phyloP scores from a whole-genome alignment of 169 alveolate genomes.

The Toxoplasma gondii region DNA sequence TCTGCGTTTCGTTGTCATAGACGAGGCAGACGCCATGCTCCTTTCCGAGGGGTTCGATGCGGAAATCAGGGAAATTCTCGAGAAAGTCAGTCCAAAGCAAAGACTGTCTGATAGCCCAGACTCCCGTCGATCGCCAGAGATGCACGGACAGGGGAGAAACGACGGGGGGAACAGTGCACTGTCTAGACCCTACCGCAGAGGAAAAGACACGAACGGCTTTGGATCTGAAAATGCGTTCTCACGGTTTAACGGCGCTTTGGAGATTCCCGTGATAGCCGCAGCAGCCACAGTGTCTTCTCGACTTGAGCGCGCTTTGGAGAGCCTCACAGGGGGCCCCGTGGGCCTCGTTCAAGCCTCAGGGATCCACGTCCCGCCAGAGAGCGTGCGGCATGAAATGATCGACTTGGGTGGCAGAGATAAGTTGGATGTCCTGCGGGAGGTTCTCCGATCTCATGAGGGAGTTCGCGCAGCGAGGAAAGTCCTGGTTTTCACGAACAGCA shows the following conservation, averaged over 20 bases:
- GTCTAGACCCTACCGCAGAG: neutral
- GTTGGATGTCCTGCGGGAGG: slow-evolving; percentile 42
- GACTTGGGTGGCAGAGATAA: slow-evolving; percentile 51
- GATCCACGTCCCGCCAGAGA: slow-evolving; percentile 16
- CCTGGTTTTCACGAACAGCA: slow-evolving; percentile 60
- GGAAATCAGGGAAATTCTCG: neutral
- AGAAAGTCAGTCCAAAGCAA: neutral
- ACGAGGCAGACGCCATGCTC: slow-evolving; percentile 60
- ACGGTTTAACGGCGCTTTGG: neutral
- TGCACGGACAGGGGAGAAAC: neutral
- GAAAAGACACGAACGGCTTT: no score
- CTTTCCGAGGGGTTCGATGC: neutral
- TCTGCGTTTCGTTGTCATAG: slow-evolving; percentile 55
- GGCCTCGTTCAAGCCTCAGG: neutral
- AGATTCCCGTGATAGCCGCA: neutral
- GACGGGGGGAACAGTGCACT: neutral
- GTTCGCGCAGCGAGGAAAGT: slow-evolving; percentile 48
- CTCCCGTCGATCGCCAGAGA: neutral
- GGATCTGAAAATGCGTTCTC: no score
- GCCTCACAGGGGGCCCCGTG: neutral
- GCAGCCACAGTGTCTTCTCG: slow-evolving; percentile 21
- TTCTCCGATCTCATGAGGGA: slow-evolving; percentile 41
- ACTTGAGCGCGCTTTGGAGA: neutral
- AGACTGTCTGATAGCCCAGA: neutral
- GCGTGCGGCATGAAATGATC: slow-evolving; percentile 66